A percentile compares a stretch with the other conserved stretches of the same genome.
These are phyloP conservation scores for Pseudopithomyces maydicus DNA, from an alignment of 2,329 filamentous ascomycete genomes.

Conservation along the genomic window DNA sequence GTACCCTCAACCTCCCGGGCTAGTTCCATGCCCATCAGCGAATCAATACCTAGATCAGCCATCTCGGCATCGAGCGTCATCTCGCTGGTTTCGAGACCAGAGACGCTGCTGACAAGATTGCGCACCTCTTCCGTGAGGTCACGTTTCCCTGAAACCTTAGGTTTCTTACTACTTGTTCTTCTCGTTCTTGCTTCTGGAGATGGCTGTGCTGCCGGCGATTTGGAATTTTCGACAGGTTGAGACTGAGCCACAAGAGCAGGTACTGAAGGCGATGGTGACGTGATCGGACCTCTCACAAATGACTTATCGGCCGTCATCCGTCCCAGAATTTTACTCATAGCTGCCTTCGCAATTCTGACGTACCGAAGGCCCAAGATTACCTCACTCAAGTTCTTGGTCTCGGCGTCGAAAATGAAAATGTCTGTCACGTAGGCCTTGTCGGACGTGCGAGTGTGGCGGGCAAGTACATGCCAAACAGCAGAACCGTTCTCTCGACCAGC, in stretches of 20 bases:
- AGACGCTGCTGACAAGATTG: slow-evolving; percentile 9
- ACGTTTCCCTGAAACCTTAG: background rate
- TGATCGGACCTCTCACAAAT: background rate
- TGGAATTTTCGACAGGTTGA: background rate
- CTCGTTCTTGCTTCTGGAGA: background rate
- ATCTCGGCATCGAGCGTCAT: slow-evolving; percentile 26
- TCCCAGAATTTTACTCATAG: slow-evolving; percentile 17
- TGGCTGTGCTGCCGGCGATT: background rate
- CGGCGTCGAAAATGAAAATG: slow-evolving; percentile 41
- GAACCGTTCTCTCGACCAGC: slow-evolving; percentile 4
- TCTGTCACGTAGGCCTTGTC: slow-evolving; percentile 33
- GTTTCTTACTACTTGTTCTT: background rate
- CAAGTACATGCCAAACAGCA: slow-evolving; percentile 34
- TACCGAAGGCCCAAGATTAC: slow-evolving; percentile 41
- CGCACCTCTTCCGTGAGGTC: background rate
- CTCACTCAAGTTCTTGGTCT: slow-evolving; percentile 27
- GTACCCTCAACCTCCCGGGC: slow-evolving; percentile 29
- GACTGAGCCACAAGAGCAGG: background rate
- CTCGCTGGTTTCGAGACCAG: slow-evolving; percentile 22
- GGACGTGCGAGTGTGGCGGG: slow-evolving; percentile 22
- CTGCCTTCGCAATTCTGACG: slow-evolving; percentile 23
- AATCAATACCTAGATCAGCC: slow-evolving; percentile 46
- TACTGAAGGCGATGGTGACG: background rate
- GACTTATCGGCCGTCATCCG: background rate
- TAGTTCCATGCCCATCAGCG: slow-evolving; percentile 44